A percentile compares a stretch with the other conserved stretches of the same genome.
Conservation (phyloP, 495 filamentous ascomycete genomes). For the Penicillium tannophilum region DNA sequence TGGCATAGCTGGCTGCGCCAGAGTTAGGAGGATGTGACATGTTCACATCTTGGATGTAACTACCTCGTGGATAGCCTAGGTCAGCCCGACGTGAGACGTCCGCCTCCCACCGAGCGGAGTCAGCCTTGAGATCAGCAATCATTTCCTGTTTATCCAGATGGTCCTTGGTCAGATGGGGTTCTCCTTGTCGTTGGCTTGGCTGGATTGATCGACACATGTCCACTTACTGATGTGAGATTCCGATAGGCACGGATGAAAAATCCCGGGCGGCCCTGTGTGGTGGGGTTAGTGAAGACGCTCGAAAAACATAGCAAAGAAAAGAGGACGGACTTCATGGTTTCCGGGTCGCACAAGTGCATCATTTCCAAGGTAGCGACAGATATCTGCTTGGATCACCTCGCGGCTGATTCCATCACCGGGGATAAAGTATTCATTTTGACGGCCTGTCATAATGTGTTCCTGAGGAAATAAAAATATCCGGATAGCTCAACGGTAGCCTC, state of each 20-base stretch:
- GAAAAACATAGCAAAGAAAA: slow-evolving; percentile 14
- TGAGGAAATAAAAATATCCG: slow-evolving; percentile 30
- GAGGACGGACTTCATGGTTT: slow-evolving; percentile 69
- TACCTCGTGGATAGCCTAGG: slow-evolving; percentile 50
- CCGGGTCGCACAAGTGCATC: slow-evolving; percentile 89
- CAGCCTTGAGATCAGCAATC: slow-evolving; percentile 82
- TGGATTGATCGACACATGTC: slow-evolving; percentile 4
- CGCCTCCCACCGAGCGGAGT: slow-evolving; percentile 79
- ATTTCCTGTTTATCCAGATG: slow-evolving; percentile 62
- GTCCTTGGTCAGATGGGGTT: slow-evolving; percentile 24
- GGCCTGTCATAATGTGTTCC: slow-evolving; percentile 47
- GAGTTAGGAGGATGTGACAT: slow-evolving; percentile 42
- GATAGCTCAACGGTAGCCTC: slow-evolving; percentile 34
- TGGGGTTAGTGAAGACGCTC: slow-evolving; percentile 34
- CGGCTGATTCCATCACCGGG: slow-evolving; percentile 87
- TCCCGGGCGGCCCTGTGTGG: slow-evolving; percentile 64
- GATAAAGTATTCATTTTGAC: slow-evolving; percentile 84
- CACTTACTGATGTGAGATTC: slow-evolving; percentile 80
- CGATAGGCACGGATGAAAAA: slow-evolving; percentile 89
- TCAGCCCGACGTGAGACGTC: slow-evolving; percentile 59
- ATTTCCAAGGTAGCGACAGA: slow-evolving; percentile 90
- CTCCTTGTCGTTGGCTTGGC: slow-evolving; percentile 12
- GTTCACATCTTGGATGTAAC: slow-evolving; percentile 47
- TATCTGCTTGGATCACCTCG: slow-evolving; percentile 93
- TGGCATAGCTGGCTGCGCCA: slow-evolving; percentile 37